These are phyloP conservation scores for Fusarium sp. DNA, from an alignment of 2,329 filamentous ascomycete species.

Conservation along the genomic window DNA sequence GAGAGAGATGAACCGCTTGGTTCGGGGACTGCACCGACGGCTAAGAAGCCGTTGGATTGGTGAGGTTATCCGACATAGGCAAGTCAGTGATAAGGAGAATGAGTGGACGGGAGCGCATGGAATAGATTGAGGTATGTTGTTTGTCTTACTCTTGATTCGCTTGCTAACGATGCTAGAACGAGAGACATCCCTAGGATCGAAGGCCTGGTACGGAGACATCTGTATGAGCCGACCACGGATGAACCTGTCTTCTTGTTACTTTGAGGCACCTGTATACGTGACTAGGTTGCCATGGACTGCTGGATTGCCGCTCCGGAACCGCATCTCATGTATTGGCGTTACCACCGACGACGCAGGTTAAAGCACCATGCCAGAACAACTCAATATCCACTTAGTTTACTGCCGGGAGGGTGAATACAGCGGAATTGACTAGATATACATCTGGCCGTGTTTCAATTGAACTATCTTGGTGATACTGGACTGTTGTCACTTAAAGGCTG, in stretches of 20 bases:
- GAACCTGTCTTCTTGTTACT: neutral
- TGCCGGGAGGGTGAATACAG: neutral
- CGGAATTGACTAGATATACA: neutral
- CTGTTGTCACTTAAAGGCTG: neutral
- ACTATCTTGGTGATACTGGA: neutral
- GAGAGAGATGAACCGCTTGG: conserved; percentile 49
- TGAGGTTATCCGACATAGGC: conserved; percentile 42
- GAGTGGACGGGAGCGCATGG: neutral
- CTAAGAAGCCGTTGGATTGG: conserved; percentile 57
- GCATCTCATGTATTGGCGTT: neutral
- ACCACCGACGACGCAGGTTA: neutral
- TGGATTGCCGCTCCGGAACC: neutral
- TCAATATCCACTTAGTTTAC: neutral
- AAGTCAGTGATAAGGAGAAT: neutral
- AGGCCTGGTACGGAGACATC: neutral
- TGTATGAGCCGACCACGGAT: neutral
- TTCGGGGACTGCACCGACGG: conserved; percentile 41
- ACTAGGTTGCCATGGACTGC: neutral
- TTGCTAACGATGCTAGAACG: conserved; percentile 1
- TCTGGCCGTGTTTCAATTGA: conserved; percentile 5
- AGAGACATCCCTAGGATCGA: neutral
- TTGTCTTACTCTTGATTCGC: neutral
- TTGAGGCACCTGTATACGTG: neutral
- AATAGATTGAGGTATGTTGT: conserved; percentile 11
- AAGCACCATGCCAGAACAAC: neutral